Conservation (phyloP, 2,329 filamentous ascomycete species). For the Fusarium incarnatum region DNA sequence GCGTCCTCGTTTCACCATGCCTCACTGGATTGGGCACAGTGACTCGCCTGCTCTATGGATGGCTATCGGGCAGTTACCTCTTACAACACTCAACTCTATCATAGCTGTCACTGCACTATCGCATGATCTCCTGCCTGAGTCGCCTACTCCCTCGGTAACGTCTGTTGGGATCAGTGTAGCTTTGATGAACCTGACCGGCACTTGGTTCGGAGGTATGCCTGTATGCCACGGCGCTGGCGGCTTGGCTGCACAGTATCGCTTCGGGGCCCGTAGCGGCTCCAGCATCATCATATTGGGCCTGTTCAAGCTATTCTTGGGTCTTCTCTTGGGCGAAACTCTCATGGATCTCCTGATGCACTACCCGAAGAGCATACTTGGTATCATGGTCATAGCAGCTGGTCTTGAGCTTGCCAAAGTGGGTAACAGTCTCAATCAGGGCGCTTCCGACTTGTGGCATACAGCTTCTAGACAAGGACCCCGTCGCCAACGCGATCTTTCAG, state of each 20-base stretch:
- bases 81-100: slow-evolving; percentile 93
- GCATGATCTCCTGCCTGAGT: slow-evolving; percentile 77
- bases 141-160: slow-evolving; percentile 77
- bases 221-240: slow-evolving; percentile 94
- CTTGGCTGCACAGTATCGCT: slow-evolving; percentile 89
- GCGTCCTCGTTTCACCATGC: slow-evolving; percentile 63
- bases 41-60: slow-evolving; percentile 58
- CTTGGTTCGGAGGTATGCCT: slow-evolving; percentile 96
- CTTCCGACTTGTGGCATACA: slow-evolving; percentile 68
- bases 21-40: slow-evolving; percentile 46
- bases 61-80: slow-evolving; percentile 88
- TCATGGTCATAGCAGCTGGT: slow-evolving; percentile 92
- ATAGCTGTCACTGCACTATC: slow-evolving; percentile 87
- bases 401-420: slow-evolving; percentile 89
- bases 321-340: slow-evolving; percentile 80
- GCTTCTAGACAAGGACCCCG: slow-evolving; percentile 57
- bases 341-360: slow-evolving; percentile 77
- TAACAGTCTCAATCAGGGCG: slow-evolving; percentile 82
- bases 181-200: slow-evolving; percentile 83
- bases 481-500: slow-evolving; percentile 65
- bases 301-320: slow-evolving; percentile 79
- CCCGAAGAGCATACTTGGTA: slow-evolving; percentile 79
- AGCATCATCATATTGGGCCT: slow-evolving; percentile 83
- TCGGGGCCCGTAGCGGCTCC: slow-evolving; percentile 88
- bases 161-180: slow-evolving; percentile 84